Base-by-base conservation (phyloP, 2,329 filamentous ascomycete genomes). In the Colletotrichum eremochloae region DNA sequence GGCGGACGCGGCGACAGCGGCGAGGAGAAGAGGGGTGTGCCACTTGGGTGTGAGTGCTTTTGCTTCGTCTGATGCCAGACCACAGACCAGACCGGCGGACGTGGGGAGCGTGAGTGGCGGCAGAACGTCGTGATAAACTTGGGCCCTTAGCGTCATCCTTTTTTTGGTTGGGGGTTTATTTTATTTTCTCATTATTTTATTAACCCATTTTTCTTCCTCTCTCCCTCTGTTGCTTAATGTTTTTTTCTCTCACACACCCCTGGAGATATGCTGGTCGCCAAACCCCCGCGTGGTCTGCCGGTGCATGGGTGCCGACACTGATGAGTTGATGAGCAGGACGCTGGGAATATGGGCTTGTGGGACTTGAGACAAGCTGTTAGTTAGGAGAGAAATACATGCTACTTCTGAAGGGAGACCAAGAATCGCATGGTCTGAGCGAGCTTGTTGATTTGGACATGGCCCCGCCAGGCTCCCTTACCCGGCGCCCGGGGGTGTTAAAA, bases 1-100 rank as follows among this genome's bases (percentile, higher is more conserved):
- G 63, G 46, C 50, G 67, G 52, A 42, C 53, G 69, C 52, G 63
- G 38, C 50, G 67, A 44, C 53, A 63, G 44, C 20, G 44, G 38
- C 20, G 48, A 44, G 20, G 46, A 60, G 44, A 68, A 74, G 71
- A 75, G 71, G 71, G 73, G 72, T 72, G 72, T 74, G 72, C 65
- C 63, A 72, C 68, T 74, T 74, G 68, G 72, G 72, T 68, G 72
- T 72, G 72, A 74, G 68, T 74, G 68, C 68, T 63, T 73, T 38
- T 71, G 58, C 63, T 73, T 62, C 68, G 60, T 72, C 68, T 68
- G 68, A 72, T 71, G 68, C 69, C 68, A 64, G 68, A 68, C 64
- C 68, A 68, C 53, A 66, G 58, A 52, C 61, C 62, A 64, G 50
- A 46, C 66, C 66, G 31, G 67, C 69, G 60, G 69, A 55, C 69